Evolutionary conservation across 1,139 yeast genomes (phyloP), one percentile per base, ranked within the genome.

Genomic region (Torulaspora globosa): DNA sequence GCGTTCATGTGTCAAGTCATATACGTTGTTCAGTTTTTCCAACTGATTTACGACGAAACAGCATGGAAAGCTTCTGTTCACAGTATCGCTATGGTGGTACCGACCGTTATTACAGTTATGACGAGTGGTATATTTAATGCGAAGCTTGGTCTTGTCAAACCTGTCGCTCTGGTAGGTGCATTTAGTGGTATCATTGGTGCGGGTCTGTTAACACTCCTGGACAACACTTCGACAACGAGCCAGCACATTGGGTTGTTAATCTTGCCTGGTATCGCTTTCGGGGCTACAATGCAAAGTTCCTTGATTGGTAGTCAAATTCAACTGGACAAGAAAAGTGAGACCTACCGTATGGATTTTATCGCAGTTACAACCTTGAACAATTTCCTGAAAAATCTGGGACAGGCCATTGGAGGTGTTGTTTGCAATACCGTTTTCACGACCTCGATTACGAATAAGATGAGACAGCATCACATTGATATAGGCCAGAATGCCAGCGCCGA

Each of bases 1-100:
- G 56, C 54, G 5, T 58, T 48, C 33, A 50, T 52, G 36, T 31
- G 50, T 27, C 55, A 51, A 39, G 39, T 49, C 26, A 46, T 52
- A 11, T 58, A 55, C 41, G 35, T 54, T n/a, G 54, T 59, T 29
- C 62, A 58, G 36, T 59, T 48, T 41, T 60, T 53, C 46, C 63
- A 60, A 49, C 28, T 60, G 36, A 49, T 60, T 16, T 48, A 43
- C 36, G 43, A 52, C 27, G 43, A 52, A 23, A 34, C 53, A 16
- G 76, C 87, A 1, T 73, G 78, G 69, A 69, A 72, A 48, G 76
- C 87, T 0, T 86, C 88, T 30, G 66, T 81, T 34, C 76, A 76
- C 52, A 60, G 80, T 52, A 62, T 82, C 26, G 83, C 87, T 1
- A 54, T 73, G 53, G 72, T 81, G 36, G 60, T 82, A 27, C 65